Evolutionary conservation across 495 filamentous ascomycete genomes (phyloP).

Genomic region (Astrothelium subdiscretum): DNA sequence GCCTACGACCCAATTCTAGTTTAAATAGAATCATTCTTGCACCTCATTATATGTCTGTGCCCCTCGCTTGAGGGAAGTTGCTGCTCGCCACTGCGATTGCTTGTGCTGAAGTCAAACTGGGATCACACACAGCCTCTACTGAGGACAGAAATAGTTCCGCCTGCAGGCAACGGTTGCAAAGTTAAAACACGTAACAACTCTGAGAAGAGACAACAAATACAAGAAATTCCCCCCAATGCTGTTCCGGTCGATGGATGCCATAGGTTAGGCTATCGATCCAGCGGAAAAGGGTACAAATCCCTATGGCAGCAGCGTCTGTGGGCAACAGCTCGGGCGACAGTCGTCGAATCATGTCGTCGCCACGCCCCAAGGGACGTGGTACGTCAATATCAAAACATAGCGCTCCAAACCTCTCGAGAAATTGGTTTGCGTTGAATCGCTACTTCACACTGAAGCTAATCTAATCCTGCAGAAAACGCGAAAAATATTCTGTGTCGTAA

Average conservation of each 20-base stretch:
- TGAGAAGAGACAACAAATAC: background rate
- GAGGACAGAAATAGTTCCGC: background rate
- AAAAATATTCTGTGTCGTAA: constrained; percentile 90
- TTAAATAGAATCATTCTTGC: too few relatives aligned
- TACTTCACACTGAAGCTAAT: background rate
- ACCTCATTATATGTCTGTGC: too few relatives aligned
- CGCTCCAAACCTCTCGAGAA: background rate
- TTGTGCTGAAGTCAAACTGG: background rate
- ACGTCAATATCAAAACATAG: constrained; percentile 20
- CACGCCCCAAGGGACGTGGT: constrained; percentile 54
- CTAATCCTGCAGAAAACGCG: constrained; percentile 41
- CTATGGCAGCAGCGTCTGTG: constrained; percentile 4
- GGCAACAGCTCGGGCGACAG: constrained; percentile 18
- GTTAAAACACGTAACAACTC: background rate
- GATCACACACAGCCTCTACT: background rate
- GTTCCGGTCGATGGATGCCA: background rate
- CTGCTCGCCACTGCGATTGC: background rate
- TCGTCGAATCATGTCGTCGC: constrained; percentile 34
- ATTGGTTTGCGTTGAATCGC: background rate
- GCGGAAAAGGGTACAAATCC: background rate
- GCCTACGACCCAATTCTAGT: too few relatives aligned
- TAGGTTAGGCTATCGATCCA: background rate
- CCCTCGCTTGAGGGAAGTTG: background rate
- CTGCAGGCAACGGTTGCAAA: background rate
- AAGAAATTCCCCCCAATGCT: background rate